Base-by-base conservation (phyloP, 306 rosid genomes). In the Ziziphus jujuba region DNA sequence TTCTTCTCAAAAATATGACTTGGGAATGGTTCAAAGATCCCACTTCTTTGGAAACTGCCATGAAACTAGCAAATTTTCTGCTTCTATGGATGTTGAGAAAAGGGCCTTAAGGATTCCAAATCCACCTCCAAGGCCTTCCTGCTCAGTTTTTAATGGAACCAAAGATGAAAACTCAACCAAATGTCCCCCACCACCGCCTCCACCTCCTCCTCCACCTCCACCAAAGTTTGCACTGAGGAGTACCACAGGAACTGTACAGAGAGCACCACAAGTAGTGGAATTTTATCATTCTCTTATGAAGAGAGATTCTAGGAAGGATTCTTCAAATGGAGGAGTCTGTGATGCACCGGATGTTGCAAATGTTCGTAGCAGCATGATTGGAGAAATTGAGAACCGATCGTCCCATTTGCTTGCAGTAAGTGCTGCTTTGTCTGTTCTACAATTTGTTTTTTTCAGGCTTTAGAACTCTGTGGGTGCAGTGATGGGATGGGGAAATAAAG, bases 361-460 rank as follows among this genome's bases (percentile, higher is more conserved):
- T 71, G 96, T 77, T 84, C 96, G 97, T 66, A 93, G 96, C 72
- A 93, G 87, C 84, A 93, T 93, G 98, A 93, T 93, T 60, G 97
- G 98, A 67, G 98, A 93, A 75, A 93, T 93, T 34, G 98, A 93
- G 85, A 93, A 93, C 72, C 85, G 98, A 52, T 93, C 98, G 0
- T 93, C 98, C 12, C 97, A 93, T 80, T 83, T 93, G 84, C 95
- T 93, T 77, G 98, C 98, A 20, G 98, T 93, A 75, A 90, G 97
- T 80, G 35, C 33, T 19, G 12, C 72, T 12, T 53, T 66, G 21
- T 24, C 50, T 47, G 43, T 58, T 52, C 11, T 51, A 62, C 6
- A 23, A 35, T 67, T 3, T 60, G 31, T 59, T 48, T 49, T 60
- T 38, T 5, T 38, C 44, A 6, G 11, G 9, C 44, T 38, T 40